Percentiles rank a stretch among this genome's conserved stretches.
Evolutionary conservation across 2,329 filamentous ascomycete genomes (phyloP).

Genomic region (Fusarium chaquense): DNA sequence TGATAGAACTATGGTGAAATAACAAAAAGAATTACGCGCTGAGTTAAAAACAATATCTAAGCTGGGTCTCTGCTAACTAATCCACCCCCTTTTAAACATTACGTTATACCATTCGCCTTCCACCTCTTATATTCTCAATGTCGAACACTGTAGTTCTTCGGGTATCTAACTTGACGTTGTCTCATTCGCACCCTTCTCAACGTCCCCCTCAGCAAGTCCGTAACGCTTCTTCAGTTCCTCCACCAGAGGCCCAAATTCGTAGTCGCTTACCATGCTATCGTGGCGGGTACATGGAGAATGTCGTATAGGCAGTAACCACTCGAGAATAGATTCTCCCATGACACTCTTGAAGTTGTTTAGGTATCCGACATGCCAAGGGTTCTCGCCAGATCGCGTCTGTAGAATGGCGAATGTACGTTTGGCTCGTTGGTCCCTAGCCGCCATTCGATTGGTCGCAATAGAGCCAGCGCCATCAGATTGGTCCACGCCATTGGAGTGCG

Average conservation of each 20-base stretch:
- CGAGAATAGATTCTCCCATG: constrained; percentile 77
- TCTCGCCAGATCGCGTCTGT: constrained; percentile 77
- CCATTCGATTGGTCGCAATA: constrained; percentile 26
- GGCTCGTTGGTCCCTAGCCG: constrained; percentile 60
- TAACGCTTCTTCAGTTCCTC: constrained; percentile 63
- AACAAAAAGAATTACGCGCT: constrained; percentile 1
- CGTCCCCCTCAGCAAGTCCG: constrained; percentile 37
- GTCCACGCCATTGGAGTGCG: constrained; percentile 6
- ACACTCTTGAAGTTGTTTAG: constrained; percentile 80
- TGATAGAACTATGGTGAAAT: background rate
- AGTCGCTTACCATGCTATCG: constrained; percentile 74
- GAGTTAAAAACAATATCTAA: background rate
- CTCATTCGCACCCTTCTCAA: constrained; percentile 34
- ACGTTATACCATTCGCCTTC: constrained; percentile 13
- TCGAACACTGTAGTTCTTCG: constrained; percentile 6
- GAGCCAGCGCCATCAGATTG: constrained; percentile 22
- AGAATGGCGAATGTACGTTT: constrained; percentile 83
- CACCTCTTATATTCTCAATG: constrained; percentile 9
- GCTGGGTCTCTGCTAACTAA: constrained; percentile 1
- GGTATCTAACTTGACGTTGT: constrained; percentile 41
- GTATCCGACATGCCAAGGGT: constrained; percentile 84
- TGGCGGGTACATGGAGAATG: constrained; percentile 80
- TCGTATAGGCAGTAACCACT: constrained; percentile 85
- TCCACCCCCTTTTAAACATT: constrained; percentile 22
- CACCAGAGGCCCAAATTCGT: constrained; percentile 73